phyloP scores from a whole-genome alignment of 192 early-diverging fungal species.

The Coemansia sp. region DNA sequence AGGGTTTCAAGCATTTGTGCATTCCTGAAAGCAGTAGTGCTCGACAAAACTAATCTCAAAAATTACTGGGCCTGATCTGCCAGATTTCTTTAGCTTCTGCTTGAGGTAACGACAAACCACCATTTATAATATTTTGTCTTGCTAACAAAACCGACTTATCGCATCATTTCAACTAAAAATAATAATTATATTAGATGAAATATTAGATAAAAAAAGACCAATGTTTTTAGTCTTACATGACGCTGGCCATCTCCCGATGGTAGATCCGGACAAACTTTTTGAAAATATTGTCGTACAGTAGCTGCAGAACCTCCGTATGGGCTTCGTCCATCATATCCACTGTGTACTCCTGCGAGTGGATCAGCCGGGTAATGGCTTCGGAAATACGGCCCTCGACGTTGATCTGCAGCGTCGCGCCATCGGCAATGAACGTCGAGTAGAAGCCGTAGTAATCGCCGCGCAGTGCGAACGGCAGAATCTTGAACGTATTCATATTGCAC shows the following conservation, averaged over 20 bases:
- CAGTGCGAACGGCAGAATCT: slow-evolving; percentile 50
- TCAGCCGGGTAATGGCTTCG: slow-evolving; percentile 42
- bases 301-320: slow-evolving; percentile 54
- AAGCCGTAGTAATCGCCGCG: slow-evolving; percentile 55
- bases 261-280: slow-evolving; percentile 54
- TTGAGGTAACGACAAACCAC: too few relatives aligned
- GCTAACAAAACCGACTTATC: too few relatives aligned
- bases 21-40: too few relatives aligned
- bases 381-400: slow-evolving; percentile 51
- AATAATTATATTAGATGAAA: too few relatives aligned
- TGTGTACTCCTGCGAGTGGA: slow-evolving; percentile 52
- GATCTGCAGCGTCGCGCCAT: slow-evolving; percentile 50
- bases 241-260: slow-evolving; percentile 46
- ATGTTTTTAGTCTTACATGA: slow-evolving; percentile 37
- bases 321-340: slow-evolving; percentile 58
- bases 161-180: too few relatives aligned
- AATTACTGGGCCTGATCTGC: too few relatives aligned
- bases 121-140: too few relatives aligned
- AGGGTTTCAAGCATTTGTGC: too few relatives aligned
- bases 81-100: too few relatives aligned
- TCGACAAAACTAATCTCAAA: too few relatives aligned
- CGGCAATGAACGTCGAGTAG: slow-evolving; percentile 53
- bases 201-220: background rate
- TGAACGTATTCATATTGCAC: slow-evolving; percentile 49
- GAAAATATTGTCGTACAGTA: slow-evolving; percentile 57